Base-by-base conservation (phyloP, 2,329 filamentous ascomycete genomes). In the Arthrobotrys conoides region DNA sequence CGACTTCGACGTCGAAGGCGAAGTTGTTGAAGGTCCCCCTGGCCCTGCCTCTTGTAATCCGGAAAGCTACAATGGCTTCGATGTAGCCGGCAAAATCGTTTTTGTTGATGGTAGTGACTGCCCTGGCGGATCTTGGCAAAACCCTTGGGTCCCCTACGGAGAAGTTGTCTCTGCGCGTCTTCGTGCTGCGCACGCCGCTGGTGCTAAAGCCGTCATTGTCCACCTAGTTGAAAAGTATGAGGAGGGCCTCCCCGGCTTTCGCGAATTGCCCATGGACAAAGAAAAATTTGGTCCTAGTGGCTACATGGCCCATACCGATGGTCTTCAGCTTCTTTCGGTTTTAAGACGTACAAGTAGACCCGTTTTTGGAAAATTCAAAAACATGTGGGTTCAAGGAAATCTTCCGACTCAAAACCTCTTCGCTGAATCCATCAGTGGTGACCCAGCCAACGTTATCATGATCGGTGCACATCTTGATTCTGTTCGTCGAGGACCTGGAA, bases 221-320 rank as follows among this genome's bases (percentile, higher is more conserved):
- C 86, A 86, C 80, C 84, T 84, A 68, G 5, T 30, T 53, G 14
- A 27, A 53, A 83, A 85, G 48, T 81, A 84, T 0, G 76, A 82
- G 0, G 83, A 83, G 3, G 41, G 41, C 6, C 1, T 46, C 16
- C 4, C 16, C 14, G 41, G 41, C 8, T 46, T 46, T 46, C 9
- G 14, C 3, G 8, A 46, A 2, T n/a, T 46, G 3, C 41, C 41
- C 6, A 30, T 3, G n/a, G 41, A 46, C 16, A n/a, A 6, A 18
- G n/a, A 46, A 4, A 14, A 46, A 0, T 81, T 82, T 33, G 83
- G 85, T 0, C 82, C 85, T 3, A 3, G 82, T 5, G 85, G 85
- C 12, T 85, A 84, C 79, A 86, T 86, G 81, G 86, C 85, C 82
- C 82, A 84, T n/a, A 83, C 79, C 1, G 86, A 87, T 64, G 87